Conservation (phyloP, 73 alveolate species). For the Tetrahymena thermophila region DNA sequence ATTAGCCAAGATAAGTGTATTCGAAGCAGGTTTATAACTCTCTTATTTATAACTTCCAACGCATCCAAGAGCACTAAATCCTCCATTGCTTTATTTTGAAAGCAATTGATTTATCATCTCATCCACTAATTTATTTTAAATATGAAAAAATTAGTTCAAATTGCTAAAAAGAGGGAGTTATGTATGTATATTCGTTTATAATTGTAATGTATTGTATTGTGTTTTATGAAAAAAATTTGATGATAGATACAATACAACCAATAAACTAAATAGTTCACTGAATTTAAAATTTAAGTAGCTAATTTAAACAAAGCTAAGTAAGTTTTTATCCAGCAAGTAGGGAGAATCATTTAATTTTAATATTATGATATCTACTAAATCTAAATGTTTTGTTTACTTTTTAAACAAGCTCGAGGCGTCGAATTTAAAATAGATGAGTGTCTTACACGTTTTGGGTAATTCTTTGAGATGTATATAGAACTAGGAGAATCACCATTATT, state of each 20-base stretch:
- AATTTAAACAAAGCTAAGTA: too few species aligned
- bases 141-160: background rate
- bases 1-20: background rate
- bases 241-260: background rate
- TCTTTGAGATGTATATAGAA: background rate
- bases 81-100: background rate
- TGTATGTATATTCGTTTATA: too few species aligned
- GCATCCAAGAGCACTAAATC: background rate
- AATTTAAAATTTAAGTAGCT: background rate
- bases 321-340: background rate
- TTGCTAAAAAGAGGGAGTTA: too few species aligned
- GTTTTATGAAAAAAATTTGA: too few species aligned
- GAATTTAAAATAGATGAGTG: background rate
- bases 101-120: background rate
- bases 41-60: background rate
- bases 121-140: background rate
- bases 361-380: background rate
- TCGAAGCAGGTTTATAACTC: background rate
- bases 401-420: background rate
- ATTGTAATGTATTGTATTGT: too few species aligned
- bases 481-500: background rate
- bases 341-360: background rate
- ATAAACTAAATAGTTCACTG: background rate
- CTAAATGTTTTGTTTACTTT: background rate
- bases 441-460: background rate